These are phyloP conservation scores for Celoporthe dispersa DNA, from an alignment of 2,329 filamentous ascomycete genomes.

Conservation along the genomic window DNA sequence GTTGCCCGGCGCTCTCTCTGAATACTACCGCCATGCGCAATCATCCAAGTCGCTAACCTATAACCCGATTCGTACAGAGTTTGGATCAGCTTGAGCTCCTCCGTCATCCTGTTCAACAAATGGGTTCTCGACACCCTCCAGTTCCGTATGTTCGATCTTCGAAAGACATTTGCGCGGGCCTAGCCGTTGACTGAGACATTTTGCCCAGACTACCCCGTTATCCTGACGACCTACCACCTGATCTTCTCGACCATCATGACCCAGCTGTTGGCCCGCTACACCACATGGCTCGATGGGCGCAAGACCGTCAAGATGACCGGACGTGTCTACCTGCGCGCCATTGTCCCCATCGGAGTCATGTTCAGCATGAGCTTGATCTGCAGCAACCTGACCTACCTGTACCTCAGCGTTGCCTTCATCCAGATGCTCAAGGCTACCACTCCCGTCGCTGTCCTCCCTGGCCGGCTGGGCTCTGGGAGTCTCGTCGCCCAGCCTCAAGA, in stretches of 20 bases:
- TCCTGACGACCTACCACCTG: constrained; percentile 96
- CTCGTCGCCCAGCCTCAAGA: constrained; percentile 80
- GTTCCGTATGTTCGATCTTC: constrained; percentile 67
- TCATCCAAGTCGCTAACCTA: not conserved
- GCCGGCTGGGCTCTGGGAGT: constrained; percentile 88
- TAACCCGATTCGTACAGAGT: constrained; percentile 55
- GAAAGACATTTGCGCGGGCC: constrained; percentile 1
- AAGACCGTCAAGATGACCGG: constrained; percentile 98
- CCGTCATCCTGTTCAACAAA: constrained; percentile 99
- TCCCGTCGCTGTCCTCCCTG: constrained; percentile 87
- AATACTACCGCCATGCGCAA: not conserved
- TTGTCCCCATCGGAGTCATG: constrained; percentile 92
- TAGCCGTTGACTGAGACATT: constrained; percentile 35
- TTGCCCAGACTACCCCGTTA: constrained; percentile 67
- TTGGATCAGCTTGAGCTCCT: constrained; percentile 92
- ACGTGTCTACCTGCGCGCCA: constrained; percentile 87
- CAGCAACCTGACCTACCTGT: constrained; percentile 93
- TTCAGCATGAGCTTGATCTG: constrained; percentile 97
- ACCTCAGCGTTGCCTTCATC: constrained; percentile 94
- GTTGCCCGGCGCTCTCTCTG: constrained; percentile 36
- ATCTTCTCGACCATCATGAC: constrained; percentile 93
- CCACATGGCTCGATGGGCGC: constrained; percentile 85
- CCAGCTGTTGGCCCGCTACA: constrained; percentile 89
- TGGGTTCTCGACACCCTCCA: constrained; percentile 87
- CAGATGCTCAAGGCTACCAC: constrained; percentile 99